phyloP scores from a whole-genome alignment of 331 rosid genomes.

The Quercus phellos region DNA sequence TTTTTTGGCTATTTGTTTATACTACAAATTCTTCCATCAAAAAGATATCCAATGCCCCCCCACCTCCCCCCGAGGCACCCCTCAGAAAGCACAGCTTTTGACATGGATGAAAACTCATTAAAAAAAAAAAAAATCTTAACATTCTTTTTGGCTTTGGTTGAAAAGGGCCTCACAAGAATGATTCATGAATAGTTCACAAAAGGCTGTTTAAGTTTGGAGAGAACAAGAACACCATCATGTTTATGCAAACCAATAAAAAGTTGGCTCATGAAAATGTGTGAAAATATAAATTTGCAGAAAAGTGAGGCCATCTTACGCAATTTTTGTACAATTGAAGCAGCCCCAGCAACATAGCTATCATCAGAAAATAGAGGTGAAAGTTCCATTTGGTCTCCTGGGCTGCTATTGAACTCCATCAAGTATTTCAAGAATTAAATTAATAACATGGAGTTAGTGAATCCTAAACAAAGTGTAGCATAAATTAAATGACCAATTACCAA shows the following conservation, averaged over 20 bases:
- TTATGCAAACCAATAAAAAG: not conserved
- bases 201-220: not conserved
- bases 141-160: not conserved
- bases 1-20: too few species aligned
- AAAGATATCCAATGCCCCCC: too few species aligned
- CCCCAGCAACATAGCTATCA: slow-evolving; percentile 97
- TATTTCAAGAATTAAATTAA: slow-evolving; percentile 58
- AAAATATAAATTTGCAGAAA: not conserved
- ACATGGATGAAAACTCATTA: not conserved
- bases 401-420: slow-evolving; percentile 98
- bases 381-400: slow-evolving; percentile 98
- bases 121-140: not conserved
- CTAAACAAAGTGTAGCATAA: slow-evolving; percentile 2
- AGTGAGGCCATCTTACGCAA: slow-evolving; percentile 53
- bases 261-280: not conserved
- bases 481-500: slow-evolving; percentile 17
- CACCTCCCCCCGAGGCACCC: not conserved
- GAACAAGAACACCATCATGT: not conserved
- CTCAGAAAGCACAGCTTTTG: not conserved
- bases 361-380: slow-evolving; percentile 97
- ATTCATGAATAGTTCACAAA: not conserved
- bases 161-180: not conserved
- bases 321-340: slow-evolving; percentile 97
- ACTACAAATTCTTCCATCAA: too few species aligned
- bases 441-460: slow-evolving; percentile 27